These are phyloP conservation scores for Chalaropsis ovoidea DNA, from an alignment of 2,329 filamentous ascomycete species.

Conservation along the genomic window DNA sequence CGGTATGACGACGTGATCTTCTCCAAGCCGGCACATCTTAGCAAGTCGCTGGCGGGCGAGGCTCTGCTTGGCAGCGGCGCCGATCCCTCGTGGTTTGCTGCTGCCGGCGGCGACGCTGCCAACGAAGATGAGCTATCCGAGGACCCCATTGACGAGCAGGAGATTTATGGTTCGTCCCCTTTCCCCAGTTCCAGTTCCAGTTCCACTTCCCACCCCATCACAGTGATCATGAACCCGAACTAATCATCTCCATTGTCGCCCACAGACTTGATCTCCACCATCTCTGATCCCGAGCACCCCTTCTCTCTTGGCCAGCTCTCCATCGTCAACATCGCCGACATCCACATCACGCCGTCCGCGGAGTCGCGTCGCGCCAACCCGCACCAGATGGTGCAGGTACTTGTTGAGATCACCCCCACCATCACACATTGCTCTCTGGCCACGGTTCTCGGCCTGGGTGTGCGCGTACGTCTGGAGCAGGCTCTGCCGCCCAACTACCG, in stretches of 20 bases:
- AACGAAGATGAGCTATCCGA: conserved; percentile 44
- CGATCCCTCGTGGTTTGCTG: conserved; percentile 26
- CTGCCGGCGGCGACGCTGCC: conserved; percentile 45
- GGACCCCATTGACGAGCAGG: conserved; percentile 79
- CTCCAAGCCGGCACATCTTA: conserved; percentile 38
- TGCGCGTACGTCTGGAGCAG: conserved; percentile 83
- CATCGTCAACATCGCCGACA: conserved; percentile 93
- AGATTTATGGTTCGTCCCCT: conserved; percentile 67
- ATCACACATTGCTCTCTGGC: conserved; percentile 95
- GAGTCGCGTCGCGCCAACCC: conserved; percentile 35
- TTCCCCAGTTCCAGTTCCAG: background rate
- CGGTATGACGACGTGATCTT: conserved; percentile 41
- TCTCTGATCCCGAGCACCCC: conserved; percentile 93
- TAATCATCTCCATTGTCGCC: no score
- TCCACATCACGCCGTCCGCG: conserved; percentile 53
- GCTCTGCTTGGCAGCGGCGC: conserved; percentile 9
- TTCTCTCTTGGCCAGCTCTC: conserved; percentile 85
- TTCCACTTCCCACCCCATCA: conserved; percentile 22
- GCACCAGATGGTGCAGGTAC: conserved; percentile 57
- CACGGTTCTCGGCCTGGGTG: conserved; percentile 88
- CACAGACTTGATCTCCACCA: conserved; percentile 75
- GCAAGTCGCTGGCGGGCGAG: conserved; percentile 30
- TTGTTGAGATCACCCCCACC: conserved; percentile 86
- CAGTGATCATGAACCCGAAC: no score
- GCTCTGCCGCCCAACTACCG: conserved; percentile 84